Evolutionary conservation across 352 stramenopile genomes (phyloP).

Genomic region (Sclerospora graminicola): DNA sequence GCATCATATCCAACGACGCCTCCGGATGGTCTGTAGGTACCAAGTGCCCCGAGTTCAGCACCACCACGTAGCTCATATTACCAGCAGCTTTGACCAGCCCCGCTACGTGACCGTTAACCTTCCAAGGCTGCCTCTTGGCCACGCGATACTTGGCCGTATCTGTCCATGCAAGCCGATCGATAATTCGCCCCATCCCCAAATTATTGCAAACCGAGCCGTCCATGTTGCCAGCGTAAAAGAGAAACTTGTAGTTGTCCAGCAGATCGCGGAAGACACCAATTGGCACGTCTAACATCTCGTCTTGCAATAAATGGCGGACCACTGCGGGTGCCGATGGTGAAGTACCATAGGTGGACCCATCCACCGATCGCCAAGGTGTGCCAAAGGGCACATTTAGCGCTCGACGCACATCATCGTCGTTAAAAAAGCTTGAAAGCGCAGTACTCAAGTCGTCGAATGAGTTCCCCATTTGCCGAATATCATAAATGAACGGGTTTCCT

Average conservation of each 20-base stretch:
- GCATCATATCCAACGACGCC: constrained; percentile 73
- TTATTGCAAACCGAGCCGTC: constrained; percentile 77
- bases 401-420: constrained; percentile 60
- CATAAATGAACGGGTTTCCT: constrained; percentile 80
- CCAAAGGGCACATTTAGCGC: constrained; percentile 77
- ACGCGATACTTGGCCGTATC: constrained; percentile 56
- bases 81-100: constrained; percentile 56
- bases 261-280: constrained; percentile 69
- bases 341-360: constrained; percentile 45
- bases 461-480: constrained; percentile 58
- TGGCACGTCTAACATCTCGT: constrained; percentile 72
- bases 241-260: constrained; percentile 75
- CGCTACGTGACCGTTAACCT: constrained; percentile 43
- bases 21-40: constrained; percentile 63
- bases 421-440: constrained; percentile 71
- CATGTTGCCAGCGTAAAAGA: constrained; percentile 83
- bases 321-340: constrained; percentile 41
- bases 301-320: constrained; percentile 54
- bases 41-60: constrained; percentile 71
- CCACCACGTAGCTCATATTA: constrained; percentile 79
- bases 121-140: constrained; percentile 46
- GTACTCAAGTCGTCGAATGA: constrained; percentile 42
- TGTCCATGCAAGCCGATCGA: constrained; percentile 67
- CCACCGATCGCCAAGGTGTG: constrained; percentile 56
- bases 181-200: constrained; percentile 61